Base-by-base conservation (phyloP, 2,329 filamentous ascomycete genomes). In the Raffaelea deltoideospora region DNA sequence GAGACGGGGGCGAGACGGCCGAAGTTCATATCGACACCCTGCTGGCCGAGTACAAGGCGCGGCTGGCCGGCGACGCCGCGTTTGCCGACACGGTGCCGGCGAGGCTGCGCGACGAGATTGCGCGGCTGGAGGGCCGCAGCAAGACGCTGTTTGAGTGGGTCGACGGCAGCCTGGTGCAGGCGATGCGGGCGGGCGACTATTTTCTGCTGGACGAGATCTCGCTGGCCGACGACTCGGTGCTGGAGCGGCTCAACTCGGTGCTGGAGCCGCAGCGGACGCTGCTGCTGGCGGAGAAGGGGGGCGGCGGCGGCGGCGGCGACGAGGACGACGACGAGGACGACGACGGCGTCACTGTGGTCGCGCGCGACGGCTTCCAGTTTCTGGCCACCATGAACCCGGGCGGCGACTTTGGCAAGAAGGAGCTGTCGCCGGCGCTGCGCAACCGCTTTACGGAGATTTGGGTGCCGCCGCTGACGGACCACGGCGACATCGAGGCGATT, bases 401-500 rank as follows among this genome's bases (percentile, higher is more conserved):
- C 35, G 90, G 92, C 32, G 90, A 99, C 52, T 98, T 96, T 54
- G 90, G 90, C 45, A 99, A 99, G 61, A 85, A 88, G 47, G 90
- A 99, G 55, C 69, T 99, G 11, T 98, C 90, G 1, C 90, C 90
- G 3, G 92, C 90, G 13, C 63, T 99, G 41, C 73, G 90, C 32
- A 98, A 99, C 53, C 82, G 90, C 41, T 94, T 99, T 54, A 99
- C 90, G 0, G 90, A 99, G 57, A 95, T 99, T 9, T 98, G 90
- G 90, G 90, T 96, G 1, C 86, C 90, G 2, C 72, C 87, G 1
- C 62, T 96, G 40, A 86, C 85, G 1, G 82, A 88, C 41, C 71
- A 75, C 35, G 77, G 86, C 22, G 92, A 99, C 52, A 78, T 96
- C 24, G 60, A 86, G 17, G 80, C 92, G 31, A 98, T 99, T 45